Percentiles rank a stretch among this genome's conserved stretches.
Evolutionary conservation across 768 basidiomycete species (phyloP).

Genomic region (Phanerodontia chrysosporium): DNA sequence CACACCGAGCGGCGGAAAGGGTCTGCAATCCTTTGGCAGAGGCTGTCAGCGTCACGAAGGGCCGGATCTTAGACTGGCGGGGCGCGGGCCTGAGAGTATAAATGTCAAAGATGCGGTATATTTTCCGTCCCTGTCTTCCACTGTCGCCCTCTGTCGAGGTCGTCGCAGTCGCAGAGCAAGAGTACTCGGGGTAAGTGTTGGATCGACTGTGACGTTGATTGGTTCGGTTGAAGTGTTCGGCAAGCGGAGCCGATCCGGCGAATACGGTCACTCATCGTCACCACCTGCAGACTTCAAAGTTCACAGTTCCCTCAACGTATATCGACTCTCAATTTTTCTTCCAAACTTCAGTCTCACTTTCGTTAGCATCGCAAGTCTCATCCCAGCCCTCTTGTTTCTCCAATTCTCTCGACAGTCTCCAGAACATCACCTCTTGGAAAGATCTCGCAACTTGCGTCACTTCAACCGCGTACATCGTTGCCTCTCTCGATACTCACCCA

Average conservation of each 20-base stretch:
- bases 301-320: neutral
- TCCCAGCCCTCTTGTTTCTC: neutral
- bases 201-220: neutral
- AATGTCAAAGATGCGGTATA: neutral
- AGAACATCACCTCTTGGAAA: neutral
- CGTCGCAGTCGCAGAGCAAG: neutral
- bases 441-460: neutral
- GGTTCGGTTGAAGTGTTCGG: neutral
- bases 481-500: neutral
- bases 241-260: neutral
- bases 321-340: neutral
- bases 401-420: neutral
- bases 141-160: neutral
- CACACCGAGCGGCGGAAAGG: neutral
- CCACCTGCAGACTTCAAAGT: neutral
- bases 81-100: slow-evolving; percentile 1
- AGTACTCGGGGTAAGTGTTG: neutral
- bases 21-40: neutral
- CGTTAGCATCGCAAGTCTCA: neutral
- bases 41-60: neutral
- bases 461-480: neutral
- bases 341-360: neutral
- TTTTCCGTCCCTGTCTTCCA: neutral
- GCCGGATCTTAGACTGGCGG: neutral
- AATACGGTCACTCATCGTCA: neutral